phyloP scores from a whole-genome alignment of 2,329 filamentous ascomycete species.

The Ilyonectria destructans region DNA sequence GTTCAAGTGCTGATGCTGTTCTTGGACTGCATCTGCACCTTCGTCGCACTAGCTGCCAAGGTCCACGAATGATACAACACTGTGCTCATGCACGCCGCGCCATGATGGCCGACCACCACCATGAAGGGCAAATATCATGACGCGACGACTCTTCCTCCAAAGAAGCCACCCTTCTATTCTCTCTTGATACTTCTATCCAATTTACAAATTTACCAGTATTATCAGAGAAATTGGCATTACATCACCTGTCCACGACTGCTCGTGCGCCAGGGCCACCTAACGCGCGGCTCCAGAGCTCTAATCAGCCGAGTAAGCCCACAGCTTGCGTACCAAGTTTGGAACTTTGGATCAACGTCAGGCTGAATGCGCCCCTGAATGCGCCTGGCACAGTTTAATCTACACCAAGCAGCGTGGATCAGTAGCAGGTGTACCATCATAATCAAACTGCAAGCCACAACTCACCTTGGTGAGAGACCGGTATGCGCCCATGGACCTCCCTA shows the following conservation, averaged over 20 bases:
- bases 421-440: slow-evolving; percentile 12
- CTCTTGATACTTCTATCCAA: slow-evolving; percentile 3
- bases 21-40: background rate
- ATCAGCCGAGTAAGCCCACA: slow-evolving; percentile 26
- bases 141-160: background rate
- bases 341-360: slow-evolving; percentile 14
- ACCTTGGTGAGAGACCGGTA: slow-evolving; percentile 31
- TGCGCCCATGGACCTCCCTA: background rate
- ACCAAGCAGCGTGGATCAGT: slow-evolving; percentile 11
- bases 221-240: slow-evolving; percentile 27
- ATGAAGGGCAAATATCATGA: background rate
- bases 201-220: background rate
- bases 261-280: slow-evolving; percentile 20
- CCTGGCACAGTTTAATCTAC: slow-evolving; percentile 10
- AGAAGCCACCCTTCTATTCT: background rate
- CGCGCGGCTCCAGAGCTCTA: slow-evolving; percentile 23
- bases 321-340: slow-evolving; percentile 28
- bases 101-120: background rate
- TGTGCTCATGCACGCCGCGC: background rate
- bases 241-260: slow-evolving; percentile 26
- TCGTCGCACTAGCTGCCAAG: background rate
- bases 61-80: slow-evolving; percentile 1
- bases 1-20: background rate
- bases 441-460: slow-evolving; percentile 5
- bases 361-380: background rate